phyloP scores from a whole-genome alignment of 371 early-diverging fungal species.

The Homolaphlyctis polyrhiza region DNA sequence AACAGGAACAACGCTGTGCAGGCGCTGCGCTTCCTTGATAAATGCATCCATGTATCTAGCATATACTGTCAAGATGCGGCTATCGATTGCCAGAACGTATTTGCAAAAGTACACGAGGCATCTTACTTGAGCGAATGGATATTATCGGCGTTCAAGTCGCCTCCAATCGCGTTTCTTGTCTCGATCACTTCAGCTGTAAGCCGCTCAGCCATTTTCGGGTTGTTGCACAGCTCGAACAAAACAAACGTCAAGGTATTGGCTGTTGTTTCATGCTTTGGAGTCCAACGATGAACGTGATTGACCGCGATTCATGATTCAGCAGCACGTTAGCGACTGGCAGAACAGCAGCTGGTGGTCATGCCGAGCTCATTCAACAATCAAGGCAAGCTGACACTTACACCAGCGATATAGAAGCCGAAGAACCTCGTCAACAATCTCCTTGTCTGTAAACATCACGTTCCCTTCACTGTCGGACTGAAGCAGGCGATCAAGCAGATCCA shows the following conservation, averaged over 20 bases:
- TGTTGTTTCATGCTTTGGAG: conserved; percentile 17
- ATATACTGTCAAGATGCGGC: not conserved
- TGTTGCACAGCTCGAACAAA: conserved; percentile 10
- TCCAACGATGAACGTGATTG: no score
- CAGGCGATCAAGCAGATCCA: not conserved
- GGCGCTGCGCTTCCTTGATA: conserved; percentile 31
- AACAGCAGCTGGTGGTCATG: not conserved
- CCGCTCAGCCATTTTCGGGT: conserved; percentile 18
- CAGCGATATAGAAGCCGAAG: conserved; percentile 29
- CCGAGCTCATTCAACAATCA: not conserved
- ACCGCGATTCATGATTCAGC: no score
- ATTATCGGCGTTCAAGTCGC: not conserved
- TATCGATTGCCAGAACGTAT: not conserved
- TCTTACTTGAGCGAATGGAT: not conserved
- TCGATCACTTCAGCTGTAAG: conserved; percentile 15
- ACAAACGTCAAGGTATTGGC: conserved; percentile 25
- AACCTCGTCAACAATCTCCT: conserved; percentile 27
- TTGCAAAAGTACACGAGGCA: no score
- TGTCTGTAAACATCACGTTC: conserved; percentile 10
- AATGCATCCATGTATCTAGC: conserved; percentile 19
- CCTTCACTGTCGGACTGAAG: not conserved
- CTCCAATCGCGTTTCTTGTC: not conserved
- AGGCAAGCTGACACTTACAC: conserved; percentile 22
- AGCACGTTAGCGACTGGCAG: no score
- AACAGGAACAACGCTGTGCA: conserved; percentile 19